Base-by-base conservation (phyloP, 2,329 filamentous ascomycete species). In the Sodiomyces alkalinus region DNA sequence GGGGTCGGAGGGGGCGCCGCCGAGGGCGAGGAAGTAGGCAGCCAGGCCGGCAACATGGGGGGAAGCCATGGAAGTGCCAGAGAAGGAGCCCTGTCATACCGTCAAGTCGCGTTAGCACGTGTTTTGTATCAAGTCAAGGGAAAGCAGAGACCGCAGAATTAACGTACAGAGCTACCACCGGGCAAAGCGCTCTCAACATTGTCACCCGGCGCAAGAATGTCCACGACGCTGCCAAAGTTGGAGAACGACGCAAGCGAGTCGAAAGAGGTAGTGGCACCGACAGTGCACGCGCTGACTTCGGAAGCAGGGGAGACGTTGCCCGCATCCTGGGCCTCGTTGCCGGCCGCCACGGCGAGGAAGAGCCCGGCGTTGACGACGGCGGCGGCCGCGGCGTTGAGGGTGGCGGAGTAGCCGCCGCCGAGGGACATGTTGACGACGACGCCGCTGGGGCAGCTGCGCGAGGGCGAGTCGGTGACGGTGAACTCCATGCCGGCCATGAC, bases 141-240 rank as follows among this genome's bases (percentile, higher is more conserved):
- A n/a, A n/a, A n/a, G n/a, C n/a, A n/a, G 10, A 12, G 3, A 7
- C 6, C n/a, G 6, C 7, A 14, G 35, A 33, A 29, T 25, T 61
- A 69, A 6, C 72, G 77, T 19, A 71, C 72, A 9, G 56, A 62
- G 40, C 70, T 56, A 35, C 44, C 39, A 17, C 54, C 51, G 29
- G 55, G 56, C 54, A 55, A 68, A 3, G 68, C 45, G 20, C 57
- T 63, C 11, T 58, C 42, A 27, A 69, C 46, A 22, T 39, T 35
- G 4, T 53, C 49, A 7, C 65, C 65, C 2, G 65, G 60, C 1
- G 64, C 66, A 29, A 62, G 63, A 36, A 71, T 44, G 38, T 70
- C 62, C 21, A 62, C 41, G 7, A 35, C 34, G 19, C 33, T 21
- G 19, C 66, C 66, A 31, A 49, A 68, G 47, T 70, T 70, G 37